Evolutionary conservation across 2,329 filamentous ascomycete genomes (phyloP), one percentile per base, ranked within the genome.

Genomic region (Karstenula rhodostoma): DNA sequence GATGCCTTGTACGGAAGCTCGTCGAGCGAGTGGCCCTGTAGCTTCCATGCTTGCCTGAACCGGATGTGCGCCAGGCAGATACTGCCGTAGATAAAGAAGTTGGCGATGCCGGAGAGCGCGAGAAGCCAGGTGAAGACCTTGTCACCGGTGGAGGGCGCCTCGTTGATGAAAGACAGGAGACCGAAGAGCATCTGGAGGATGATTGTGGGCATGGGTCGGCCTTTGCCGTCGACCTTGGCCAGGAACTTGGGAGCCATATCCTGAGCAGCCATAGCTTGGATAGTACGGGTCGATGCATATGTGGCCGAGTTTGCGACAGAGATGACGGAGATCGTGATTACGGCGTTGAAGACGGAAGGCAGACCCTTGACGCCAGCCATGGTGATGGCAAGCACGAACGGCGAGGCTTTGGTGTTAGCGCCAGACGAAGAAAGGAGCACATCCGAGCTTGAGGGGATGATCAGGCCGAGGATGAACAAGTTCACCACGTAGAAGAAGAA

Each of bases 1-100:
- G 60, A 56, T 27, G 77, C 77, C 32, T 67, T 67, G 72, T 75
- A 80, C 17, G 78, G 77, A 5, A 80, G 59, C 58, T 80, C 78
- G 23, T 78, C 76, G 10, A 79, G 40, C 9, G 61, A 67, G 64
- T 78, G 77, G 37, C 77, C 77, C 27, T 64, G 61, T 25, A 47
- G 47, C 58, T 58, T 68, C 73, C 73, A 76, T 33, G 69, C 73
- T 19, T 79, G 77, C 60, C 93, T 91, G 85, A 97, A 97, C 57
- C 93, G 92, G 73, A 97, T 95, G 78, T 97, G 93, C 19, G 90
- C 87, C n/a, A 95, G 80, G 75, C 92, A 95, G 75, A 96, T 94
- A 62, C 90, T 90, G 61, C 84, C 86, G 89, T 90, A 93, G 9
- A 90, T 92, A 80, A 93, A 91, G 73, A 92, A 85, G 52, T 86